These are phyloP conservation scores for Fusarium sp. DNA, from an alignment of 2,329 filamentous ascomycete genomes.

Conservation along the genomic window DNA sequence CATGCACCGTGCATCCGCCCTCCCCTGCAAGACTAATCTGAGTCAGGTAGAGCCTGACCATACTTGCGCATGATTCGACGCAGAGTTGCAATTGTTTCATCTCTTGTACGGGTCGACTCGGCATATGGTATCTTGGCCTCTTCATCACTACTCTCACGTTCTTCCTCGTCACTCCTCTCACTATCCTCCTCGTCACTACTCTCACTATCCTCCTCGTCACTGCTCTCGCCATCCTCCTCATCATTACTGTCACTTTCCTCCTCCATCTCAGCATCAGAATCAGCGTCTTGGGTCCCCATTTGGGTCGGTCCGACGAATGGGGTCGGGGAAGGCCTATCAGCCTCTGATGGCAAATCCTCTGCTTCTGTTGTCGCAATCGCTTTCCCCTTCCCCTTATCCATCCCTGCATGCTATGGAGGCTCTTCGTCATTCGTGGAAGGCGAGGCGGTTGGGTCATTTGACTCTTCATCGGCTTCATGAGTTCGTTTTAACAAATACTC, in stretches of 20 bases:
- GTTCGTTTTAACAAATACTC: neutral
- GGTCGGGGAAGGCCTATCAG: neutral
- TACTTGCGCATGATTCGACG: too few species aligned
- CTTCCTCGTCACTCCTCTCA: too few species aligned
- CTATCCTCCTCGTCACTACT: too few species aligned
- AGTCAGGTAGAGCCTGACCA: too few species aligned
- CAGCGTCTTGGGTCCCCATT: neutral
- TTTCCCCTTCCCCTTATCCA: neutral
- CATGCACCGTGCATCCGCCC: too few species aligned
- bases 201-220: too few species aligned
- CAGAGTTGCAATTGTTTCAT: too few species aligned
- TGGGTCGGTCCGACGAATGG: neutral
- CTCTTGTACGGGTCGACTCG: too few species aligned
- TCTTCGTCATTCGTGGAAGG: neutral
- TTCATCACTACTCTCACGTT: too few species aligned
- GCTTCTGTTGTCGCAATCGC: neutral
- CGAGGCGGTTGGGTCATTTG: too few species aligned
- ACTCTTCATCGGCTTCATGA: neutral
- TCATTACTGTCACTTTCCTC: neutral
- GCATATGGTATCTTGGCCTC: too few species aligned
- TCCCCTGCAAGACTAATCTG: neutral
- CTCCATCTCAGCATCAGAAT: neutral
- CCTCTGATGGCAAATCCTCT: neutral
- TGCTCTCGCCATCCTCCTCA: too few species aligned
- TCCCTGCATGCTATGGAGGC: neutral